Evolutionary conservation across 768 basidiomycete species (phyloP), one percentile per base, ranked within the genome.

Genomic region (Xerocomellus intermedius): DNA sequence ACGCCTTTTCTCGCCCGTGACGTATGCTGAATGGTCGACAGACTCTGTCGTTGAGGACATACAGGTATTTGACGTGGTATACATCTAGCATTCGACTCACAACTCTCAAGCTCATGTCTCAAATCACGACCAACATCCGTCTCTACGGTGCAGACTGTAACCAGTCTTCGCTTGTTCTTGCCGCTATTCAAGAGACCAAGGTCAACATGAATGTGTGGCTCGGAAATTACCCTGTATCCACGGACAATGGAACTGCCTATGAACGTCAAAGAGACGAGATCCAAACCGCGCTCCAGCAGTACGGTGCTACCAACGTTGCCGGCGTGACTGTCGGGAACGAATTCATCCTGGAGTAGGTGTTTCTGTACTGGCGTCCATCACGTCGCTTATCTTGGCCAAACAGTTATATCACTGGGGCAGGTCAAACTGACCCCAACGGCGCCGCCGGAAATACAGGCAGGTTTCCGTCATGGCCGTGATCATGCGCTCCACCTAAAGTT

Each of bases 251-350:
- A 22, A 75, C 80, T 1, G 86, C 91, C 4, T 97, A 94, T 67
- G 48, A 69, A 1, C 82, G 88, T 37, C 96, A 99, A 70, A 81
- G 81, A 21, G 79, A 81, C 56, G 70, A 73, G n/a, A 82, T 94
- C 52, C 72, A 84, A 58, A 68, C 75, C 3, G 93, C 87, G 9
- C 73, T 98, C 50, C 67, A 87, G 67, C 85, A 82, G 1, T 98
- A 86, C 66, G 95, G 95, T 32, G 80, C 82, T 2, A 81, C 81
- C 55, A 70, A 94, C 63, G 82, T 98, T 49, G 75, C 74, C 0
- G 96, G 96, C 9, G 65, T 98, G 37, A 94, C 88, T 13, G 94
- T 97, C 33, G 94, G 96, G 33, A 96, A 97, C 67, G 94, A 96
- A 72, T 92, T 83, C 67, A 90, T 93, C 66, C 78, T 94, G 46